Base-by-base conservation (phyloP, 1,284 basidiomycete genomes). In the Ceratobasidium sp. region DNA sequence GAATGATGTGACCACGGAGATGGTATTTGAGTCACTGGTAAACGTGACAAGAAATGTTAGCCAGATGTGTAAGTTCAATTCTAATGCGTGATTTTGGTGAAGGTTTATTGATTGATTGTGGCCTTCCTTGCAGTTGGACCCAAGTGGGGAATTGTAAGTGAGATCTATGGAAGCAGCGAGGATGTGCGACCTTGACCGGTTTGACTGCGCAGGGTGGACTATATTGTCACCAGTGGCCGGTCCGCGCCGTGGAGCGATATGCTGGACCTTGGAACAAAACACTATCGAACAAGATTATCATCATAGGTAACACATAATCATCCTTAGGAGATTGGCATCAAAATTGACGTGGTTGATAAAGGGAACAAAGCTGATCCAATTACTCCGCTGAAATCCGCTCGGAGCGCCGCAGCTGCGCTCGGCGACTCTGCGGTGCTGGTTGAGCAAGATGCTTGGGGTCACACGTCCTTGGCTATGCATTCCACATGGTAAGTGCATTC, bases 311-410 rank as follows among this genome's bases (percentile, higher is more conserved):
- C 38, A 9, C n/a, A n/a, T n/a, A n/a, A 54, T 64, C 12, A 48
- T 13, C 20, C n/a, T 64, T 46, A 26, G 26, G 6, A 12, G 20
- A 13, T n/a, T 13, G 7, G 20, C n/a, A 15, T 57, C 20, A 28
- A 4, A 33, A 44, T n/a, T 17, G 20, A 38, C 20, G 3, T 57
- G 7, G 20, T 67, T 5, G 12, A 23, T 38, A 26, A 52, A 68
- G 66, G 69, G n/a, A 78, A 78, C 52, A 33, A 67, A 17, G 56
- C 46, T 7, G 77, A 78, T 33, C 77, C 77, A 12, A 66, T 78
- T 10, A 78, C 77, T 4, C 77, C 77, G 10, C 64, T 54, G 3
- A 3, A 9, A 12, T 56, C 48, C 3, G 77, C 77, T 15, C 56
- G 74, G 52, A 50, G 52, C 5, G 67, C 62, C 10, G 57, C 68